Base-by-base conservation (phyloP, 805 yeast species). In the Yarrowia bubula region DNA sequence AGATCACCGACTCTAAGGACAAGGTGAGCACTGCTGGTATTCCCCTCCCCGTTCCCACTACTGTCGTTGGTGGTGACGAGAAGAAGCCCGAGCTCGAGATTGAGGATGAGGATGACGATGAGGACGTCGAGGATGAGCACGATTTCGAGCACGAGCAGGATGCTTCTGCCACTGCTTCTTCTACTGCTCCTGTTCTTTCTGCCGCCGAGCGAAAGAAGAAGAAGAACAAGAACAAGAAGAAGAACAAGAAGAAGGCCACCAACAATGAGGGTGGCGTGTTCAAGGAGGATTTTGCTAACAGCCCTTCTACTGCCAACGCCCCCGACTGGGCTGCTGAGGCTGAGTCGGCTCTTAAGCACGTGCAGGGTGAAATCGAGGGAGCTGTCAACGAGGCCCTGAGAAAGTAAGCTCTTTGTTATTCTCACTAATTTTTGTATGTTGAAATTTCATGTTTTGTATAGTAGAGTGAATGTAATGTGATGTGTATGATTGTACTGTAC, bases 281-380 rank as follows among this genome's bases (percentile, higher is more conserved):
- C 42, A 58, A 43, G 51, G 64, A 58, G 51, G 64, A 58, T 44
- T 58, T 58, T 35, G 50, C 64, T 10, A 58, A 58, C 43, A 44
- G 51, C 18, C 50, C 50, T 10, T 58, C 64, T 33, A 44, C 64
- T n/a, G 51, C 50, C 22, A 37, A 58, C 15, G 39, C 64, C 13
- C 64, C 50, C 18, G 64, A 58, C 15, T 58, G 64, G 64, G 64
- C 64, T 33, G 51, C 64, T 22, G 64, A 58, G 51, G 64, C 64
- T 15, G 64, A 58, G 51, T 58, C 64, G 17, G 64, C 64, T n/a
- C 11, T 58, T 22, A 44, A 58, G 51, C 64, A 58, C 41, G 51
- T 58, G 33, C 64, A 58, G 64, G 64, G 64, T 15, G 64, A 58
- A 43, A 44, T 58, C 35, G 64, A 58, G 43, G 50, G 51, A 14